phyloP scores from a whole-genome alignment of 768 basidiomycete species.

The Phaeolepiota aurea region DNA sequence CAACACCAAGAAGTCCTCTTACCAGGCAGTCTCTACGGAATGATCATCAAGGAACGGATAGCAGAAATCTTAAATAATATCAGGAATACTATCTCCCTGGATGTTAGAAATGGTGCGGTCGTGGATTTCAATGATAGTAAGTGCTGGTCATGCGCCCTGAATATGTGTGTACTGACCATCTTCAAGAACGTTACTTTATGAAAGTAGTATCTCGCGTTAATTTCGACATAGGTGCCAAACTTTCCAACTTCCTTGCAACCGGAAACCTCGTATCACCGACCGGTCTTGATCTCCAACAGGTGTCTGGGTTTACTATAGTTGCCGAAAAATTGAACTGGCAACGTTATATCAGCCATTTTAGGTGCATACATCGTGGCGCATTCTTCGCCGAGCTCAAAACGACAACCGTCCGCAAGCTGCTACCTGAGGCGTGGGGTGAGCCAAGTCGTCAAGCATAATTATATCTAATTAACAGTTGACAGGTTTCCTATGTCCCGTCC shows the following conservation, averaged over 20 bases:
- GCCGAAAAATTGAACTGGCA: slow-evolving; percentile 99
- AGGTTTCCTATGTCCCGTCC: slow-evolving; percentile 98
- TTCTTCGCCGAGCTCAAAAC: slow-evolving; percentile 99
- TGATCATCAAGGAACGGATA: slow-evolving; percentile 97
- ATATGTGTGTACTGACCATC: neutral
- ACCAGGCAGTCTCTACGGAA: slow-evolving; percentile 86
- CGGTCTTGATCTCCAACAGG: slow-evolving; percentile 94
- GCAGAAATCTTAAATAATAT: slow-evolving; percentile 81
- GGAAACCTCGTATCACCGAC: slow-evolving; percentile 93
- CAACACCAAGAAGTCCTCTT: slow-evolving; percentile 97
- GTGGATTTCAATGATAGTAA: slow-evolving; percentile 86
- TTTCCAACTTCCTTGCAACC: slow-evolving; percentile 94
- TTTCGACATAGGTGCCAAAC: slow-evolving; percentile 84
- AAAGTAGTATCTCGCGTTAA: slow-evolving; percentile 72
- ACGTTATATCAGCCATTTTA: slow-evolving; percentile 96
- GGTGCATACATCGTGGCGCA: slow-evolving; percentile 97
- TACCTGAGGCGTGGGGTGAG: slow-evolving; percentile 96
- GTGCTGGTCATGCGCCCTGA: slow-evolving; percentile 16
- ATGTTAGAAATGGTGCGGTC: slow-evolving; percentile 70
- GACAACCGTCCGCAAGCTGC: slow-evolving; percentile 90
- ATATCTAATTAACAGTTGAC: slow-evolving; percentile 7
- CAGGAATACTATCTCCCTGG: slow-evolving; percentile 58
- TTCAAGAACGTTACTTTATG: slow-evolving; percentile 69
- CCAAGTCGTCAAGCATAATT: neutral
- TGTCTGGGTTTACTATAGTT: slow-evolving; percentile 97